phyloP scores from a whole-genome alignment of 768 basidiomycete genomes.

The Boletus tomentosulus region DNA sequence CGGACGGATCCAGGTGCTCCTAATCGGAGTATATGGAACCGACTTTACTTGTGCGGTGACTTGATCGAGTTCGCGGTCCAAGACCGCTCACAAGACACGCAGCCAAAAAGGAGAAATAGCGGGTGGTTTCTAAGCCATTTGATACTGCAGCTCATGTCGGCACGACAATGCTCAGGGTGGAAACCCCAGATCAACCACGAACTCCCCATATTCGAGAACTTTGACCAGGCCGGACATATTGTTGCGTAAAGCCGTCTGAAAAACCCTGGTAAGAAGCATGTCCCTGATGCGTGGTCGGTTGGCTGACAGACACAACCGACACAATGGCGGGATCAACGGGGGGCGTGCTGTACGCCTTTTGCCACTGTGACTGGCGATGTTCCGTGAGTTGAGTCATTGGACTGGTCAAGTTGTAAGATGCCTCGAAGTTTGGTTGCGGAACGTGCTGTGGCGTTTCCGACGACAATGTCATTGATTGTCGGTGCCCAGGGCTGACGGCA shows the following conservation, averaged over 20 bases:
- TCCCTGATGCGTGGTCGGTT: conserved; percentile 2
- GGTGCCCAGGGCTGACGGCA: conserved; percentile 11
- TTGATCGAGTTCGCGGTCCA: neutral
- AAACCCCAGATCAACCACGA: conserved; percentile 16
- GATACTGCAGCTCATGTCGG: neutral
- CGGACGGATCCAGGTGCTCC: neutral
- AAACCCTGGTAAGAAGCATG: conserved; percentile 11
- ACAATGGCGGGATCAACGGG: conserved; percentile 25
- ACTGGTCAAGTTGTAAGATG: conserved; percentile 8
- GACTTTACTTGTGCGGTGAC: neutral
- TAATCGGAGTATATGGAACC: neutral
- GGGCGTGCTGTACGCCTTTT: conserved; percentile 1
- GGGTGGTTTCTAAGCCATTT: conserved; percentile 7
- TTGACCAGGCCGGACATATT: conserved; percentile 15
- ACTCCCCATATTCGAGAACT: conserved; percentile 24
- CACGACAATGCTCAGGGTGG: neutral
- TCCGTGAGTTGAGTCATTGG: conserved; percentile 7
- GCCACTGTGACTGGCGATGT: conserved; percentile 14
- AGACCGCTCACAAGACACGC: neutral
- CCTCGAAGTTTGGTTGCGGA: conserved; percentile 11
- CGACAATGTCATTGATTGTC: conserved; percentile 14
- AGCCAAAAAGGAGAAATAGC: conserved; percentile 3
- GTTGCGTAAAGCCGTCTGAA: conserved; percentile 11
- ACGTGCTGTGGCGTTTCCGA: conserved; percentile 12
- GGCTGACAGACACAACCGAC: conserved; percentile 8